Evolutionary conservation across 1,139 yeast species (phyloP), one percentile per base, ranked within the genome.

Genomic region (Taiozyma onychis): DNA sequence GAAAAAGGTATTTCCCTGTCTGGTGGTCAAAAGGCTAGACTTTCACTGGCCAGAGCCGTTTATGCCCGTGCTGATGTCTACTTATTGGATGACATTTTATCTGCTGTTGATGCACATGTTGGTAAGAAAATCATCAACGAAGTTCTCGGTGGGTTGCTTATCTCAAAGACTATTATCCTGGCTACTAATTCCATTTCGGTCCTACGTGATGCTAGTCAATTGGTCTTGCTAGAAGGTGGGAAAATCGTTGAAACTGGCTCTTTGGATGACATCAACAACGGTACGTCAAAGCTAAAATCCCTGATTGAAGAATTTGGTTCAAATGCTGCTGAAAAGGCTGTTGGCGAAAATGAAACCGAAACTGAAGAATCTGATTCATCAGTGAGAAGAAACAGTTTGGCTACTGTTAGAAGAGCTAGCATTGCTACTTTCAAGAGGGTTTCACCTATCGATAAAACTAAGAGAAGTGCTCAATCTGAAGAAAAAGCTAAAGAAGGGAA

Each of bases 11-110:
- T 89, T 48, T 83, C 95, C 2, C 74, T 89, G 49, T 85, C 95
- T 22, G 96, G 96, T 47, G 97, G 97, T 24, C 97, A 89, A 66
- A 89, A 88, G 70, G 96, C 96, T 0, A 78, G 97, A 62, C 76
- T 89, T 34, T 80, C 93, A 11, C 73, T 89, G 49, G 96, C 97
- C 0, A 78, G 97, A 62, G 96, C 96, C 3, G 95, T 89, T 2
- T 89, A 88, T 63, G 77, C 95, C 7, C 75, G 96, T 49, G 87
- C 95, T 0, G 96, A 89, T 63, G 76, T 89, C 21, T 87, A 85
- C 60, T 68, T 89, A 43, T 70, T 89, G 51, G 97, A 89, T 67
- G 97, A 87, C 61, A 76, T 86, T 5, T 74, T 89, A 53, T 81
- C 90, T 62, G 93, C 96, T 18, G 93, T 89, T 30, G 95, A 89